Evolutionary conservation across 2,329 filamentous ascomycete species (phyloP), one percentile per base, ranked within the genome.

Genomic region (Magnaporthiopsis rhizophila): DNA sequence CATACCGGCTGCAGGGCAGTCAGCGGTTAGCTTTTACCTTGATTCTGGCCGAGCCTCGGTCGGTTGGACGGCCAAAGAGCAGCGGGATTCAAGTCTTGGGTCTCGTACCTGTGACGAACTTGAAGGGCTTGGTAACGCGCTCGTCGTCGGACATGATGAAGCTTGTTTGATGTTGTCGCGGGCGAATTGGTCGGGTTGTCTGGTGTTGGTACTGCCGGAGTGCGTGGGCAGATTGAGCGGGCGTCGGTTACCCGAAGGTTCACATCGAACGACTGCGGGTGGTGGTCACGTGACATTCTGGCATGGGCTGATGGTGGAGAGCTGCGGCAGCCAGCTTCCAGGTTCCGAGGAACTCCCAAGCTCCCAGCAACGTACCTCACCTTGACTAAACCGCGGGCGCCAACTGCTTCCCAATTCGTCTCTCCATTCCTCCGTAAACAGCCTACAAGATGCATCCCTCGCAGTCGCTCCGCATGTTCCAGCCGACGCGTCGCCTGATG

Each of bases 111-210:
- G 94, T 98, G 76, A 98, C 95, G 83, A 98, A 98, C 90, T 99
- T 99, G 90, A 99, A 99, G 81, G 96, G 96, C 89, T 97, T 99
- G 82, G 93, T 97, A 72, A 85, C 84, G 79, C 85, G 84, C 79
- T 96, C 91, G 74, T 91, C 89, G 82, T 96, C 91, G 78, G 92
- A 89, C 94, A 99, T 99, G 73, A 81, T 93, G 86, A 80, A 80
- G 77, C 58, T 74, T 70, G 69, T 74, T n/a, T 53, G 45, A 4
- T 26, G n/a, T 56, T 57, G 18, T 53, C 45, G 61, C 9, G 38
- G 61, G 34, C 45, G 73, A 69, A 69, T 71, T 69, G 65, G 68
- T 68, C 63, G 65, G 71, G 71, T 30, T 30, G 30, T 30, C 73
- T 30, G 45, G 15, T 62, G 60, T n/a, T 62, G 61, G 45, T 62